These are phyloP conservation scores for Diaporthe sp. DNA, from an alignment of 2,329 filamentous ascomycete genomes.

Conservation along the genomic window DNA sequence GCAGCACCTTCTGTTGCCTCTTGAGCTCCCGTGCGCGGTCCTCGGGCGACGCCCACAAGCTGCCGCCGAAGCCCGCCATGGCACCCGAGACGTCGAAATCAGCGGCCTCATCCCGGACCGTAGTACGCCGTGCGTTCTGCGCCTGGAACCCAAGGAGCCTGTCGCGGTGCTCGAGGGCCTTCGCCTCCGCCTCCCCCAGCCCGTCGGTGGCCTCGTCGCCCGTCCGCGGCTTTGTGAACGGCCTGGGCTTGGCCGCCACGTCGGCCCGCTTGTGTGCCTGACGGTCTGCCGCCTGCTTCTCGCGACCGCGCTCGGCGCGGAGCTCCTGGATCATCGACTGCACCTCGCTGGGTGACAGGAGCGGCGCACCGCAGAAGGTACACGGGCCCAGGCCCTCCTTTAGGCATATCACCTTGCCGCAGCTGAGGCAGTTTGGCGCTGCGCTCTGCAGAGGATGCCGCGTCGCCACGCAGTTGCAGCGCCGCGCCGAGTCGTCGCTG, in stretches of 20 bases:
- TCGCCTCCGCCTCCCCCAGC: constrained; percentile 71
- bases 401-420: constrained; percentile 95
- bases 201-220: constrained; percentile 51
- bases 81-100: constrained; percentile 69
- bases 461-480: constrained; percentile 90
- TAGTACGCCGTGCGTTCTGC: constrained; percentile 87
- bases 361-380: constrained; percentile 85
- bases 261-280: constrained; percentile 77
- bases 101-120: constrained; percentile 86
- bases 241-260: constrained; percentile 70
- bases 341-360: constrained; percentile 81
- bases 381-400: constrained; percentile 95
- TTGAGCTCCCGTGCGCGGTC: constrained; percentile 88
- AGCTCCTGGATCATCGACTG: constrained; percentile 89
- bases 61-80: constrained; percentile 62
- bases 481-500: constrained; percentile 70
- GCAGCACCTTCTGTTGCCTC: constrained; percentile 84
- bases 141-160: constrained; percentile 86
- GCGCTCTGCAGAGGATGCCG: constrained; percentile 91
- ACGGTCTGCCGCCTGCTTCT: constrained; percentile 87
- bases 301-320: constrained; percentile 86
- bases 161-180: constrained; percentile 84
- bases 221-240: constrained; percentile 68
- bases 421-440: constrained; percentile 91
- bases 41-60: constrained; percentile 87